Base-by-base conservation (phyloP, 2,329 filamentous ascomycete species). In the Emericellopsis atlantica region DNA sequence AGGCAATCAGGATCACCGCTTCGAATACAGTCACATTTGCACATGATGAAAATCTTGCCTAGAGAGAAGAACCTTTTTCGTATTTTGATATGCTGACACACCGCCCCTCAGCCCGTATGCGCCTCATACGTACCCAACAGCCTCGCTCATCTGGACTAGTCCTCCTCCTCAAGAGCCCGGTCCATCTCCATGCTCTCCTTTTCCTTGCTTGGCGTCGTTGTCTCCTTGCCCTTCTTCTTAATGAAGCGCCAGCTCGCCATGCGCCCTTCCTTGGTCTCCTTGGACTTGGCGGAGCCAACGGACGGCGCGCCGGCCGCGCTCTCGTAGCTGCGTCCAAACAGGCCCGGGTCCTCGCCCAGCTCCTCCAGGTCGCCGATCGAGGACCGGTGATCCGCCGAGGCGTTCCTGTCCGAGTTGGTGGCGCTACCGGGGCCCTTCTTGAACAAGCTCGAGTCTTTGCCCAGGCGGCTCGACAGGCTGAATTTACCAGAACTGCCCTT, bases 401-500 rank as follows among this genome's bases (percentile, higher is more conserved):
- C 53, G 44, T 74, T 76, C 52, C 69, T 69, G 41, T 80, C 76
- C 40, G 72, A 75, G 48, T 74, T 71, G 38, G 67, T 66, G 14
- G 69, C 65, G 53, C 73, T 78, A 37, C 73, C 68, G 6, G 70
- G 64, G 4, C 70, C 72, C 50, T 78, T 79, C 63, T 79, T 76
- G 49, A 75, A 76, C 22, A 74, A 57, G 9, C 62, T 55, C 23
- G 68, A 66, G 37, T 73, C 70, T 50, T 76, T 81, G 40, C 66
- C 65, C 16, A 72, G 51, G 43, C 73, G 57, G 38, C 74, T 75
- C 11, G 76, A 69, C 44, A 80, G 62, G 54, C 74, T 75, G 54
- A 81, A 81, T 59, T 81, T 81, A 56, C 74, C 70, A 6, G 75
- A 76, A 54, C 74, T 79, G 39, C 76, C 74, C 59, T 81, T 81